Conservation (phyloP, 371 early-diverging fungal species). For the Lichtheimia ramosa region DNA sequence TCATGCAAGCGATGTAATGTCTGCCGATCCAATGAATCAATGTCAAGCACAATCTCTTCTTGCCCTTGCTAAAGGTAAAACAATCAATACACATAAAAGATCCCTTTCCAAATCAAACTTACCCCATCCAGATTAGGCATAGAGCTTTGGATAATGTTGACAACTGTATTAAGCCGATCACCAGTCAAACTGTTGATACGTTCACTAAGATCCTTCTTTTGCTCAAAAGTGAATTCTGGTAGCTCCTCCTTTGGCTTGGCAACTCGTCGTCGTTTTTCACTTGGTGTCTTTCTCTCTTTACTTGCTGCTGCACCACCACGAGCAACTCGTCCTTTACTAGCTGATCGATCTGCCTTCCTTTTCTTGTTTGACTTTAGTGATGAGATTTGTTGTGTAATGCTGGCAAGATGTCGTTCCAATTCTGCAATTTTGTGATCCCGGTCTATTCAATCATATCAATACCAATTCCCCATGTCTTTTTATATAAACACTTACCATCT, state of each 20-base stretch:
- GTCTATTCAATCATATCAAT: slow-evolving; percentile 1
- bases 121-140: slow-evolving; percentile 79
- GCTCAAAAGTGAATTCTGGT: slow-evolving; percentile 79
- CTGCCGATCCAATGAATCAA: slow-evolving; percentile 82
- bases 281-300: slow-evolving; percentile 11
- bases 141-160: slow-evolving; percentile 83
- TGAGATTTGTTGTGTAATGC: slow-evolving; percentile 37
- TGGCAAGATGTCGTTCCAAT: slow-evolving; percentile 26
- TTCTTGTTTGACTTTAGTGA: slow-evolving; percentile 64
- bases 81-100: neutral
- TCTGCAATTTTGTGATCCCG: slow-evolving; percentile 23
- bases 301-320: neutral
- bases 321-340: neutral
- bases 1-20: slow-evolving; percentile 86
- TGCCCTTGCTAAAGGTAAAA: slow-evolving; percentile 53
- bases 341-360: slow-evolving; percentile 37
- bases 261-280: slow-evolving; percentile 24
- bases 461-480: neutral
- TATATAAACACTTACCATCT: slow-evolving; percentile 4
- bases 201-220: slow-evolving; percentile 87
- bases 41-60: slow-evolving; percentile 95
- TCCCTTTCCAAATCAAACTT: slow-evolving; percentile 16
- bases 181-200: slow-evolving; percentile 78
- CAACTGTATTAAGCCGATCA: slow-evolving; percentile 78
- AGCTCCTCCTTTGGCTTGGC: slow-evolving; percentile 33